Evolutionary conservation across 139 green algal species (phyloP), one percentile per base, ranked within the genome.

Genomic region (Pseudopediastrum boryanum): DNA sequence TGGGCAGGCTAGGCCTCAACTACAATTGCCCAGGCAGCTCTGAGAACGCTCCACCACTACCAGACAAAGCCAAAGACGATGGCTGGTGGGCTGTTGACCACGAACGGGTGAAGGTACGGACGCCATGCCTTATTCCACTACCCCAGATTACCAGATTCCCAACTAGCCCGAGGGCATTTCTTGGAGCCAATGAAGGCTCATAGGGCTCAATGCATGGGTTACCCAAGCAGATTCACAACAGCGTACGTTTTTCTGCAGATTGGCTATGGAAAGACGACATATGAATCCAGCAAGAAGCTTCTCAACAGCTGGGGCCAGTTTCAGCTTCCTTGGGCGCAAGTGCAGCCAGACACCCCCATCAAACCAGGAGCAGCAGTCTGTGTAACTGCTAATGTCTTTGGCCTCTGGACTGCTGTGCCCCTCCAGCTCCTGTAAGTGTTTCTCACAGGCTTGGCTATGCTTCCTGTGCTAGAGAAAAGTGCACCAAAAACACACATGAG

Each of bases 231-330:
- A 31, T 16, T n/a, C 39, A 3, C 2, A 31, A 27, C 38, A 38
- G n/a, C 44, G 46, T 35, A 43, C 23, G 6, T 44, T 35, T 8
- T 23, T 35, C 29, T 46, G 29, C 80, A 90, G 86, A 74, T 90
- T 35, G 86, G 86, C 52, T 73, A 78, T 31, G 86, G 86, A 1
- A 71, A 31, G 25, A 56, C 82, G 36, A 75, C 81, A 2, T 91
- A 84, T 56, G 27, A 77, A 2, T 42, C 46, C 0, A 84, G 77
- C 6, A 78, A 77, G 46, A 46, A 52, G 19, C 48, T 77, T 43
- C 66, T 91, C 58, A n/a, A 31, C 1, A 58, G 43, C 12, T 91
- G 86, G 86, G 80, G 72, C 4, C 86, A 89, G 21, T 91, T 91
- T 51, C 86, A 91, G 68, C 84, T 91, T 44, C 84, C 81, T 9